These are phyloP conservation scores for Umbilicus rupestris DNA, from an alignment of 164 flowering plant species.

Conservation along the genomic window DNA sequence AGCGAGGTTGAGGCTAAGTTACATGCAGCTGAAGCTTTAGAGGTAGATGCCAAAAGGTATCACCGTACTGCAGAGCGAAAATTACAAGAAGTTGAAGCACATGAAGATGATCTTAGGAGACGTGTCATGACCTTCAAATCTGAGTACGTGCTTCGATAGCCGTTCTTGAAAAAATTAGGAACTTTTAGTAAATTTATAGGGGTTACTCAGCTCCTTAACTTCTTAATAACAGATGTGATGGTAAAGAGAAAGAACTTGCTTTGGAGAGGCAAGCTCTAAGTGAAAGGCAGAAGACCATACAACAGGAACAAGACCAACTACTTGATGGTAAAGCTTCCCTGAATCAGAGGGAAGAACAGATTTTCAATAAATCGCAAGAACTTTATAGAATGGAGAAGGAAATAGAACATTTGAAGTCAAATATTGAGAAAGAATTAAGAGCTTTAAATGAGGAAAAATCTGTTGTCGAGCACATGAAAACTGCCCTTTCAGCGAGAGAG, in stretches of 20 bases:
- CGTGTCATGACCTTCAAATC: slow-evolving; percentile 47
- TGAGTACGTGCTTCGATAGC: slow-evolving; percentile 45
- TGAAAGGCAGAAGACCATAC: slow-evolving; percentile 54
- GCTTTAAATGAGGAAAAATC: slow-evolving; percentile 42
- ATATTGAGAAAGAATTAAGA: slow-evolving; percentile 33
- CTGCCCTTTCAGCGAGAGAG: slow-evolving; percentile 53
- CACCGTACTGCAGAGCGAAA: slow-evolving; percentile 72
- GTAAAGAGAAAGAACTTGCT: slow-evolving; percentile 61
- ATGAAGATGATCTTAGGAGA: slow-evolving; percentile 80
- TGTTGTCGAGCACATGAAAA: slow-evolving; percentile 28
- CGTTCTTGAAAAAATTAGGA: neutral
- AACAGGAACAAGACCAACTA: slow-evolving; percentile 57
- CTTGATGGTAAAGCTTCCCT: slow-evolving; percentile 61
- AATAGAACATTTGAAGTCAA: slow-evolving; percentile 39
- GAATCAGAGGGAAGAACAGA: slow-evolving; percentile 65
- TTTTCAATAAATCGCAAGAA: slow-evolving; percentile 44
- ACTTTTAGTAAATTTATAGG: neutral
- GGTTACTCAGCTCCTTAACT: neutral
- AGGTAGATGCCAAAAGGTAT: slow-evolving; percentile 59
- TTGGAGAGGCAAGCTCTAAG: slow-evolving; percentile 57
- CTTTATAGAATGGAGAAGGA: slow-evolving; percentile 51
- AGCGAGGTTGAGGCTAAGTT: slow-evolving; percentile 58
- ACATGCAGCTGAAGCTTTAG: slow-evolving; percentile 63
- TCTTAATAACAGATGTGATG: slow-evolving; percentile 48
- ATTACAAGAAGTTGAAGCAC: slow-evolving; percentile 77